phyloP scores from a whole-genome alignment of 345 rosid genomes.

The Aethionema arabicum region DNA sequence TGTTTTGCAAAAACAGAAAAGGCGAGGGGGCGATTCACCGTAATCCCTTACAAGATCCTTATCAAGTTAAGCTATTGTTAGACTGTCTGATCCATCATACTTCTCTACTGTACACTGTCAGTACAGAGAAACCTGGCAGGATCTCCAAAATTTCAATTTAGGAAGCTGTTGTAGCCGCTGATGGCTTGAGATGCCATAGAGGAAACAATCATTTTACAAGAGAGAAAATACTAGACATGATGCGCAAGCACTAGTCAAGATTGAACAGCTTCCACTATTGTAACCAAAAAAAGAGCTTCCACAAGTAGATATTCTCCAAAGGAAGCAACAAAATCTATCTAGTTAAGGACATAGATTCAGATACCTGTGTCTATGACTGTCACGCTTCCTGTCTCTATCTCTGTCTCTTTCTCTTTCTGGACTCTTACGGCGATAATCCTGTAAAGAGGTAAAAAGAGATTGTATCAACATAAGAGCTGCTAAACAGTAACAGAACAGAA shows the following conservation, averaged over 20 bases:
- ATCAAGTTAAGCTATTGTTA: not conserved
- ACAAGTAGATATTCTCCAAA: not conserved
- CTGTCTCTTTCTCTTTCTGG: constrained; percentile 82
- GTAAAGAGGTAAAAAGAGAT: constrained; percentile 22
- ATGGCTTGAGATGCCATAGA: constrained; percentile 67
- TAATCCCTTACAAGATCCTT: too few species aligned
- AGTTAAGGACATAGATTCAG: not conserved
- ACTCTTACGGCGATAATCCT: constrained; percentile 82
- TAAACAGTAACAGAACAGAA: not conserved
- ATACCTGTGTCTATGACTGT: constrained; percentile 74
- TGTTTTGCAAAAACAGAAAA: too few species aligned
- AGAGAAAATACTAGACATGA: constrained; percentile 16
- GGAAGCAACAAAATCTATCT: not conserved
- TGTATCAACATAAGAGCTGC: constrained; percentile 10
- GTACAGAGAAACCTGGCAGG: constrained; percentile 98
- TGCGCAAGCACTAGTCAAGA: constrained; percentile 16
- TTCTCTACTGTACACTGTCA: constrained; percentile 97
- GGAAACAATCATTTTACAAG: constrained; percentile 20
- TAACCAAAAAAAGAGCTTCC: not conserved
- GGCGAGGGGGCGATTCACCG: too few species aligned
- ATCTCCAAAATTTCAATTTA: constrained; percentile 50
- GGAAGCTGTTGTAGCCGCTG: constrained; percentile 66
- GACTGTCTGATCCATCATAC: constrained; percentile 90
- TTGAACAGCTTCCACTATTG: constrained; percentile 43
- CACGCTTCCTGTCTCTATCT: constrained; percentile 49